Base-by-base conservation (phyloP, 1,284 basidiomycete genomes). In the Cerrena zonata region DNA sequence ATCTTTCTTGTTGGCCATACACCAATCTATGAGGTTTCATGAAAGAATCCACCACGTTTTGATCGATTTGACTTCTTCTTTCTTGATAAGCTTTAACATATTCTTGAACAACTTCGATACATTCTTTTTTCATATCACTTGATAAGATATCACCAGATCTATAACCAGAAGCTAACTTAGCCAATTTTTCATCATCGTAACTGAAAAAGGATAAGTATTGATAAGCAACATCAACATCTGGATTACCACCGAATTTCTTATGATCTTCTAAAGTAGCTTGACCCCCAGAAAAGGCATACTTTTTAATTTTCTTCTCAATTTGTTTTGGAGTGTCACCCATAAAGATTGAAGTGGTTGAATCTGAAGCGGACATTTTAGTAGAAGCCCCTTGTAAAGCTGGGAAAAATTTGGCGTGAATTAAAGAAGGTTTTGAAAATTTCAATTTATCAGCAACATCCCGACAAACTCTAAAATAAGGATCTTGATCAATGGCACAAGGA, bases 241-340 rank as follows among this genome's bases (percentile, higher is more conserved):
- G 87, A 68, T 98, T 81, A 1, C 96, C 96, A 4, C 96, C 96
- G 21, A 90, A 69, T 61, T 76, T 76, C 55, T 91, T 69, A 68
- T 99, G 96, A 58, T 97, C 91, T 69, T 98, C 95, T 65, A 93
- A 85, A 11, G 92, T 95, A 68, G 94, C 94, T 65, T 78, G 79
- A 26, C 92, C 92, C 27, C 92, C 92, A 0, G 89, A 91, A 69
- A 94, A 94, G 2, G 89, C 92, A 63, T 94, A 90, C 62, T 80
- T 86, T 66, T 94, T 97, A 66, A 99, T 86, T 76, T 99, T 99
- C 69, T 94, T 98, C 76, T 97, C 96, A 74, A 99, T 97, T 70
- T 94, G 89, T 58, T 84, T 86, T 13, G 86, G 77, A 50, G 89
- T 92, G 67, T 99, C 96, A 47, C 80, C 91, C 94, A 99, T 97